These are phyloP conservation scores for Pythium scleroteichum DNA, from an alignment of 352 stramenopile species.

Conservation along the genomic window DNA sequence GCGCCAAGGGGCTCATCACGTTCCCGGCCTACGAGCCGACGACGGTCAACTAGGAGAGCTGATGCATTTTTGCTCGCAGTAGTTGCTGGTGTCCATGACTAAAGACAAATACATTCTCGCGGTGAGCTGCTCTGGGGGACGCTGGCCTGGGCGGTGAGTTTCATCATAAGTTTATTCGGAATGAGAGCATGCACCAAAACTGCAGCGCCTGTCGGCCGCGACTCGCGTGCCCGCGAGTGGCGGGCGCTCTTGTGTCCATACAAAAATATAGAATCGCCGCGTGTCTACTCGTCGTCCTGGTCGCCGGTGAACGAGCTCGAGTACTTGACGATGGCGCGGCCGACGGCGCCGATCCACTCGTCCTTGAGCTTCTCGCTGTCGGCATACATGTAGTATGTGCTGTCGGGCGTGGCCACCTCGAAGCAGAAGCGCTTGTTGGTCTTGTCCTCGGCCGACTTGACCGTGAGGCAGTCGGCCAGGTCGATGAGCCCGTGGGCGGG, in stretches of 20 bases:
- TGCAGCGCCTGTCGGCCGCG: not conserved
- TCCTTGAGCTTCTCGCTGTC: slow-evolving; percentile 92
- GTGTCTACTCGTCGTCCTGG: slow-evolving; percentile 52
- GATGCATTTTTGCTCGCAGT: too few relatives aligned
- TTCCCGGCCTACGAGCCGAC: slow-evolving; percentile 5
- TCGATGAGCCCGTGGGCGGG: slow-evolving; percentile 89
- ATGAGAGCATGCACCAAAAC: slow-evolving; percentile 2
- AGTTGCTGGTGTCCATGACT: not conserved
- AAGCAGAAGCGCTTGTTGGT: slow-evolving; percentile 92
- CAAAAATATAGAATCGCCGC: not conserved
- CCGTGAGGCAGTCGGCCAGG: slow-evolving; percentile 87
- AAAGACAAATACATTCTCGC: slow-evolving; percentile 2
- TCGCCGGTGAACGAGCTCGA: slow-evolving; percentile 95
- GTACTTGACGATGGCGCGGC: slow-evolving; percentile 97
- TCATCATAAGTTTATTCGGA: not conserved
- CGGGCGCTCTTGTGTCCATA: too few relatives aligned
- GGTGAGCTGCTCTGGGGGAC: too few relatives aligned
- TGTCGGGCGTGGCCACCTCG: slow-evolving; percentile 87
- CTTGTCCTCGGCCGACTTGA: slow-evolving; percentile 91
- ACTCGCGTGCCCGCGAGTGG: too few relatives aligned
- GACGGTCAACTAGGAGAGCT: not conserved
- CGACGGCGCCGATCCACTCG: slow-evolving; percentile 95
- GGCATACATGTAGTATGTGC: slow-evolving; percentile 92
- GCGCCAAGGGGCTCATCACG: slow-evolving; percentile 4
- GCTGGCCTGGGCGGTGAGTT: too few relatives aligned